These are phyloP conservation scores for Thalassiosira exigua DNA, from an alignment of 352 stramenopile species.

Conservation along the genomic window DNA sequence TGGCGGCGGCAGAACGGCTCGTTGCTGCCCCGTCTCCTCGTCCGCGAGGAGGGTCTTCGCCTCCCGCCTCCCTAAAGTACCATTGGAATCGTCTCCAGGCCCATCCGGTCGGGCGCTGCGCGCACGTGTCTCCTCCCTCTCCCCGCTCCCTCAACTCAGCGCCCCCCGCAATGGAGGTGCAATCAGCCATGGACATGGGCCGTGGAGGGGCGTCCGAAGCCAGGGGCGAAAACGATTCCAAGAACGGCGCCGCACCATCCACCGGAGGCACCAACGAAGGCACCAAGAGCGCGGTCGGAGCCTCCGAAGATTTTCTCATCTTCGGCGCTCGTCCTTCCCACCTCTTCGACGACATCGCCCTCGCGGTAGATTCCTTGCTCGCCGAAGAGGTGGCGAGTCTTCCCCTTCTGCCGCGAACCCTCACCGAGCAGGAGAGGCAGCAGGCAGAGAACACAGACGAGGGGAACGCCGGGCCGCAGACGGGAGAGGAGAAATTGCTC, in stretches of 20 bases:
- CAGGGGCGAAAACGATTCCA: background rate
- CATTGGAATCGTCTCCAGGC: too few species aligned
- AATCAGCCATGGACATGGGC: background rate
- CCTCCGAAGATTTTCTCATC: conserved; percentile 52
- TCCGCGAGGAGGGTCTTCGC: too few species aligned
- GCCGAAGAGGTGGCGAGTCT: conserved; percentile 60
- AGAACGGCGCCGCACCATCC: background rate
- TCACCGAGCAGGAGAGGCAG: conserved; percentile 11
- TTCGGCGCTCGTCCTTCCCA: conserved; percentile 61
- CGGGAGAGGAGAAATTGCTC: conserved; percentile 59
- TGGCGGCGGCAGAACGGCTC: too few species aligned
- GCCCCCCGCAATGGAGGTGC: background rate
- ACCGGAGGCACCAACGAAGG: too few species aligned
- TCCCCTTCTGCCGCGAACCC: conserved; percentile 52
- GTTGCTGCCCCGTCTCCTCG: too few species aligned
- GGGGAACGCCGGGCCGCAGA: background rate
- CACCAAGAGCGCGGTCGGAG: background rate
- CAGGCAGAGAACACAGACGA: background rate
- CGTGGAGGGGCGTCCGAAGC: background rate
- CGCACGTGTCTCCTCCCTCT: too few species aligned
- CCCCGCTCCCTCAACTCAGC: too few species aligned
- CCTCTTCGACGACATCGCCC: conserved; percentile 60
- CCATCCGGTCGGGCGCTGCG: too few species aligned
- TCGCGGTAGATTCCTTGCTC: conserved; percentile 53
- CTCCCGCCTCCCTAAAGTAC: too few species aligned